Conservation (phyloP, 306 rosid species). For the Abrus pulchellus region DNA sequence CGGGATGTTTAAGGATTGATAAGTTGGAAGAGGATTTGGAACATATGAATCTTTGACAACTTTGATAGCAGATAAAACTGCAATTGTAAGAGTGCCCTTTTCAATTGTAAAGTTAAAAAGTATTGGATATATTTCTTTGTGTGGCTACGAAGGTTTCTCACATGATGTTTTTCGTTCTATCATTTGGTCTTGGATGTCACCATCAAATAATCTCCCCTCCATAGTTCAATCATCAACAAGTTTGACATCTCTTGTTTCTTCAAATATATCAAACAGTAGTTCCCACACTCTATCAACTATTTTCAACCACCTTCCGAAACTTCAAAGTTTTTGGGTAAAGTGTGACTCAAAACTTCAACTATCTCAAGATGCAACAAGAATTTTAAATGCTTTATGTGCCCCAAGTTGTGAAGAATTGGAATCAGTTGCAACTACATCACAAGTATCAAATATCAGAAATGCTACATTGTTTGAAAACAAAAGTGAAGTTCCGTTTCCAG, state of each 20-base stretch:
- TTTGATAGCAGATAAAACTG: constrained; percentile 46
- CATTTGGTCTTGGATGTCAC: constrained; percentile 45
- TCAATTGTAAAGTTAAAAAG: constrained; percentile 14
- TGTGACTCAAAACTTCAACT: constrained; percentile 30
- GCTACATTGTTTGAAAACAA: background rate
- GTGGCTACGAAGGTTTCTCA: constrained; percentile 42
- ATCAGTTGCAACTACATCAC: constrained; percentile 16
- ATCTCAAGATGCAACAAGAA: background rate
- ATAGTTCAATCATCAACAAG: background rate
- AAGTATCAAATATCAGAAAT: background rate
- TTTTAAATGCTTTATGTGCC: constrained; percentile 30
- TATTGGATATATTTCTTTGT: constrained; percentile 40
- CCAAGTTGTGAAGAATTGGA: constrained; percentile 1
- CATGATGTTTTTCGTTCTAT: constrained; percentile 14
- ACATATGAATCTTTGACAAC: constrained; percentile 37
- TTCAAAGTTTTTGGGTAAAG: constrained; percentile 15
- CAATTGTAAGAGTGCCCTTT: constrained; percentile 42
- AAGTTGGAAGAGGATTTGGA: constrained; percentile 41
- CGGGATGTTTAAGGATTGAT: constrained; percentile 39
- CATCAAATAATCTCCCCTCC: background rate
- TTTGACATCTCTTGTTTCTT: background rate
- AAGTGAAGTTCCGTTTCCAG: background rate
- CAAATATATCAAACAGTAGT: background rate
- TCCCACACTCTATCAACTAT: background rate
- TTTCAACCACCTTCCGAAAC: background rate